phyloP scores from a whole-genome alignment of 1,284 basidiomycete species.

The Malassezia globosa region DNA sequence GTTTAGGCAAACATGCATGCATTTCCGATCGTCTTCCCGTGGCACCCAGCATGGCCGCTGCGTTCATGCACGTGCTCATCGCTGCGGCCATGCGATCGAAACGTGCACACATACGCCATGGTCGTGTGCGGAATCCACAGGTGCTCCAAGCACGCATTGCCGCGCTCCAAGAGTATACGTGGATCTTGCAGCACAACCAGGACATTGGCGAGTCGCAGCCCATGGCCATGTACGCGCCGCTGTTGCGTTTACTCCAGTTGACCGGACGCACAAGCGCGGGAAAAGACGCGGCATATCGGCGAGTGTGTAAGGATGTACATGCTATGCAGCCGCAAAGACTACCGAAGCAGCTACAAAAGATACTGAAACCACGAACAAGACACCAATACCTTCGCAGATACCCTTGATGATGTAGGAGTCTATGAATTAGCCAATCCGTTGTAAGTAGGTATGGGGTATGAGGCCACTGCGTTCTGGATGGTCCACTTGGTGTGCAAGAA shows the following conservation, averaged over 20 bases:
- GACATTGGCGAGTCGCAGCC: background rate
- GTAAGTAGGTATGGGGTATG: conserved; percentile 14
- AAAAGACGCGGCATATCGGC: conserved; percentile 5
- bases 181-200: conserved; percentile 12
- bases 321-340: conserved; percentile 2
- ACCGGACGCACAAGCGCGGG: too few species aligned
- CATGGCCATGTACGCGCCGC: conserved; percentile 2
- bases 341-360: too few species aligned
- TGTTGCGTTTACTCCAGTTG: conserved; percentile 9
- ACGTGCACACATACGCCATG: background rate
- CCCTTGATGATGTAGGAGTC: too few species aligned
- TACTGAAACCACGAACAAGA: background rate
- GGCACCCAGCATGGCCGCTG: too few species aligned
- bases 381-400: too few species aligned
- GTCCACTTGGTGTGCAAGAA: conserved; percentile 4
- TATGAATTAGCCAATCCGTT: conserved; percentile 4
- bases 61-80: too few species aligned
- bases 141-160: conserved; percentile 4
- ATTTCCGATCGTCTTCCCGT: background rate
- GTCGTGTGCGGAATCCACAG: too few species aligned
- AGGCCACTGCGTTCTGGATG: conserved; percentile 5
- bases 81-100: too few species aligned
- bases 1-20: conserved; percentile 22
- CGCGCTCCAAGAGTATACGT: conserved; percentile 13
- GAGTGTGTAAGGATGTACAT: conserved; percentile 7